Percentiles rank a stretch among this genome's conserved stretches.
Conservation (phyloP, 495 filamentous ascomycete species). For the Clavariopsis aquatica region DNA sequence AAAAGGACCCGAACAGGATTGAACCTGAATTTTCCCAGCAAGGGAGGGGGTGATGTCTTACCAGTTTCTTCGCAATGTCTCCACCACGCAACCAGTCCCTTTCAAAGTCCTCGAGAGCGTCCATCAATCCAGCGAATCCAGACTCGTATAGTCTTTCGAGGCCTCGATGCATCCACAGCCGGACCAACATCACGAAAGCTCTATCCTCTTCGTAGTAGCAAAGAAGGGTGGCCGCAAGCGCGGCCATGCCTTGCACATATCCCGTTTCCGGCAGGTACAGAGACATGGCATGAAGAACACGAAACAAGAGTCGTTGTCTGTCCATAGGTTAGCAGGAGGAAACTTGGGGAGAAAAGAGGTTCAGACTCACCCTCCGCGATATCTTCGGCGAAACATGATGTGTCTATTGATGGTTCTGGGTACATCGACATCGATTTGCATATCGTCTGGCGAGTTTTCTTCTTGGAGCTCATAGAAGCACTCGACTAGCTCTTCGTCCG, state of each 20-base stretch:
- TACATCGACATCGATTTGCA: slow-evolving; percentile 97
- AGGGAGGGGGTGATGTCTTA: slow-evolving; percentile 48
- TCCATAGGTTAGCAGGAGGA: slow-evolving; percentile 40
- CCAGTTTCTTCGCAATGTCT: slow-evolving; percentile 74
- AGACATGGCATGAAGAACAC: slow-evolving; percentile 86
- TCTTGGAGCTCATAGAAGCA: slow-evolving; percentile 65
- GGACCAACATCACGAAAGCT: slow-evolving; percentile 91
- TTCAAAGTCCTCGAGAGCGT: slow-evolving; percentile 85
- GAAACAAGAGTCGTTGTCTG: slow-evolving; percentile 88
- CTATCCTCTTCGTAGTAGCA: slow-evolving; percentile 97
- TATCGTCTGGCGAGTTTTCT: slow-evolving; percentile 79
- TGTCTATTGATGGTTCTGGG: slow-evolving; percentile 93
- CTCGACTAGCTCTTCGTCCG: slow-evolving; percentile 70
- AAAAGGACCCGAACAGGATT: slow-evolving; percentile 1
- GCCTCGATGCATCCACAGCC: slow-evolving; percentile 86
- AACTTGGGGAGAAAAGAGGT: not conserved
- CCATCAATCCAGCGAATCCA: slow-evolving; percentile 86
- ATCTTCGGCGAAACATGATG: slow-evolving; percentile 94
- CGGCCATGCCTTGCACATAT: slow-evolving; percentile 98
- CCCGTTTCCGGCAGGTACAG: slow-evolving; percentile 89
- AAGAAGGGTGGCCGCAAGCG: slow-evolving; percentile 85
- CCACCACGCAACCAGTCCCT: slow-evolving; percentile 75
- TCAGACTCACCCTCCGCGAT: slow-evolving; percentile 57
- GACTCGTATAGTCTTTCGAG: slow-evolving; percentile 80
- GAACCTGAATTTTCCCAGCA: slow-evolving; percentile 6